Evolutionary conservation across 305 asterid species (phyloP).

Genomic region (Petunia hybrid): DNA sequence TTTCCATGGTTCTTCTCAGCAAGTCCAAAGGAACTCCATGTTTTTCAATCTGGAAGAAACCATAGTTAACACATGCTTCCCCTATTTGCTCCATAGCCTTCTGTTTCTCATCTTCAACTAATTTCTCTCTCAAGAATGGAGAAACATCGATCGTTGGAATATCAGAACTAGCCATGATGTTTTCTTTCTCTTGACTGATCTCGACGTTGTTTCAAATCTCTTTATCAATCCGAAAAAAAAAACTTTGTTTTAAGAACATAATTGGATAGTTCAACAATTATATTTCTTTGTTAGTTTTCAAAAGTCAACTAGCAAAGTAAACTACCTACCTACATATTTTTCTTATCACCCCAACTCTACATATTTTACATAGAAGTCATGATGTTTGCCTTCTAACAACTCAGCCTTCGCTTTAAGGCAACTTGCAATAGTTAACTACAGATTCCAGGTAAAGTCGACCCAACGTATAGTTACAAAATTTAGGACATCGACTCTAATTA

Average conservation of each 20-base stretch:
- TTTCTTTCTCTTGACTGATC: background rate
- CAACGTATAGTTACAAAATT: no score
- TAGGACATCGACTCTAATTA: no score
- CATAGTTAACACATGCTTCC: conserved; percentile 8
- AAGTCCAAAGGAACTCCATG: background rate
- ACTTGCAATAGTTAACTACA: background rate
- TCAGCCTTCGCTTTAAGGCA: background rate
- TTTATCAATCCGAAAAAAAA: background rate
- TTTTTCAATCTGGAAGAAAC: conserved; percentile 14
- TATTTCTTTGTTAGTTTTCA: background rate
- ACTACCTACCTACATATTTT: background rate
- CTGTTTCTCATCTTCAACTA: background rate
- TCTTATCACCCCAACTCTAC: background rate
- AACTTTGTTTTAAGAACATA: background rate
- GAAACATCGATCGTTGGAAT: conserved; percentile 6
- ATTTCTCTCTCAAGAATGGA: background rate
- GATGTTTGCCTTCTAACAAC: background rate
- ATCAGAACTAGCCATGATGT: background rate
- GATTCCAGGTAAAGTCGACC: background rate
- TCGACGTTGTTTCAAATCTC: background rate
- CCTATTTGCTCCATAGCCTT: background rate
- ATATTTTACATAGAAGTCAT: no score
- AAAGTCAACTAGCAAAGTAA: no score
- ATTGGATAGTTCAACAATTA: background rate
- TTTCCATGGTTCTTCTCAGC: background rate